These are phyloP conservation scores for Microdochium nivale DNA, from an alignment of 2,329 filamentous ascomycete species.

Conservation along the genomic window DNA sequence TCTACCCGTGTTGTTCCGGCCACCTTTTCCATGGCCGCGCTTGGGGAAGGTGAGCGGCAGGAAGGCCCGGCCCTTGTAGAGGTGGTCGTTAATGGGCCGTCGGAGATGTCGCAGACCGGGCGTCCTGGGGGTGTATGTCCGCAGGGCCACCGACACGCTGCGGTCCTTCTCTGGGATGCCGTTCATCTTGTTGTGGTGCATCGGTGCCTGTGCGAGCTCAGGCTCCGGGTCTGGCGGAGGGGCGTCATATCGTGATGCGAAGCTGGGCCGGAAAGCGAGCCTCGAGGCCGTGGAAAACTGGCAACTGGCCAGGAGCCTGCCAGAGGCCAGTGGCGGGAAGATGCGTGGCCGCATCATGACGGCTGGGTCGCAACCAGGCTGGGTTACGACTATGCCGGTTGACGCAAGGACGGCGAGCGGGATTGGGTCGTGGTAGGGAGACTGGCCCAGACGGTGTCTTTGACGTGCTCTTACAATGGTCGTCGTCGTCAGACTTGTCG, in stretches of 20 bases:
- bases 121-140: conserved; percentile 88
- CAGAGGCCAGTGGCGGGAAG: not conserved
- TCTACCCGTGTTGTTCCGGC: conserved; percentile 77
- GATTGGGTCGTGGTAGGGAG: not conserved
- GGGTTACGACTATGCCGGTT: not conserved
- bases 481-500: not conserved
- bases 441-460: not conserved
- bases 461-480: not conserved
- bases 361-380: not conserved
- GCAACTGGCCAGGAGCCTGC: not conserved
- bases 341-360: not conserved
- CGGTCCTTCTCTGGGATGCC: conserved; percentile 7
- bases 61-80: conserved; percentile 88
- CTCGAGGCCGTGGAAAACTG: not conserved
- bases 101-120: conserved; percentile 87
- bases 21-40: conserved; percentile 87
- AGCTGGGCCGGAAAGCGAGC: not conserved
- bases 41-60: conserved; percentile 81
- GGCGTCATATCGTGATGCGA: not conserved
- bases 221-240: not conserved
- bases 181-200: not conserved
- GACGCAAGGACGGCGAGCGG: not conserved
- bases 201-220: not conserved
- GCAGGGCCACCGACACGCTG: conserved; percentile 42
- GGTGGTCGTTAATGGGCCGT: conserved; percentile 88